Base-by-base conservation (phyloP, 805 yeast genomes). In the Candida adriatica region DNA sequence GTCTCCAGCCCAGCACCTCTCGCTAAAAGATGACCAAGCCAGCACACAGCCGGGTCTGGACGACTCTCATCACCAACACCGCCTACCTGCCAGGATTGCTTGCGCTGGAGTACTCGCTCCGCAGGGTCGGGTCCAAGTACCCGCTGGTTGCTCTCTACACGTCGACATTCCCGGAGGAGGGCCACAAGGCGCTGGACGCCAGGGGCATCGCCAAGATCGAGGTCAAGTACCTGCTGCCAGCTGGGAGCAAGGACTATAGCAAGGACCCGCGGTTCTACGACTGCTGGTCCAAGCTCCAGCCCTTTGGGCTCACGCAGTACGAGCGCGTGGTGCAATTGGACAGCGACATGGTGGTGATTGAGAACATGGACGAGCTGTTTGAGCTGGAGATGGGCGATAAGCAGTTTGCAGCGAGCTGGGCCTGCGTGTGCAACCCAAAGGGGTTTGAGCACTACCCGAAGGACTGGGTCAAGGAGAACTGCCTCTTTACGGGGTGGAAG, bases 401-500 rank as follows among this genome's bases (percentile, higher is more conserved):
- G 8, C 64, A 58, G 4, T 73, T 75, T 53, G 81, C 78, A 0
- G 78, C 79, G 1, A 49, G 70, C 8, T 74, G 73, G 41, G 79
- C 80, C 3, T 74, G 81, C 51, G 75, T 72, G 15, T 74, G 81
- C 52, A 74, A 74, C 41, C 81, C 81, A 5, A 58, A 64, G 51
- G 47, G 61, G 14, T 62, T 66, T 38, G 41, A 61, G 1, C 76
- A 74, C 46, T 74, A 74, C 37, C 81, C 81, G 11, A 38, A 47
- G 28, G 60, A 70, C 39, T 74, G 81, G 80, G 41, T 58, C 8
- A 55, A 58, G 3, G 61, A 55, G 31, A 73, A 73, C 46, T 74
- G 81, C 43, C 64, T 68, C 4, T 73, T 60, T 42, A 63, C 77
- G 2, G 47, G 58, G 36, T 64, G 63, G 43, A 33, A 47, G 15